phyloP scores from a whole-genome alignment of 805 yeast genomes.

The Lachancea sp. region DNA sequence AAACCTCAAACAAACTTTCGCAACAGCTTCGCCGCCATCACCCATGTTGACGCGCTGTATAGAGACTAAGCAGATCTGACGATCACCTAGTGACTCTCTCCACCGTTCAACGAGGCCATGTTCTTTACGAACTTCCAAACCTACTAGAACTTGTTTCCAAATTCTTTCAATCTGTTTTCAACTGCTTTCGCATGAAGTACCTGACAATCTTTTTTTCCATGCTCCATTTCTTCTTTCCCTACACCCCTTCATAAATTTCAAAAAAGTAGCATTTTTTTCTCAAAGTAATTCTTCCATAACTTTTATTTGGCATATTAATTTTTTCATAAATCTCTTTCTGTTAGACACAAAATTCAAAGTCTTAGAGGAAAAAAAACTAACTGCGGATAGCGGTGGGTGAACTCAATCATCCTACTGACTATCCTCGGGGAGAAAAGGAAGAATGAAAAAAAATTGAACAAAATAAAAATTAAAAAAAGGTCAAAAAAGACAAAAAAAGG shows the following conservation, averaged over 20 bases:
- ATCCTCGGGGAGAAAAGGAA: too few species aligned
- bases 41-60: slow-evolving; percentile 30
- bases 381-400: background rate
- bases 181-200: slow-evolving; percentile 29
- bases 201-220: slow-evolving; percentile 9
- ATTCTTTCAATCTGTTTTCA: slow-evolving; percentile 26
- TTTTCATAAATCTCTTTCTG: background rate
- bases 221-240: background rate
- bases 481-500: background rate
- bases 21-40: slow-evolving; percentile 10
- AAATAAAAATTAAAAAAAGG: too few species aligned
- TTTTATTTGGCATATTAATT: background rate
- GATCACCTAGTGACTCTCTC: slow-evolving; percentile 31
- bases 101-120: slow-evolving; percentile 32
- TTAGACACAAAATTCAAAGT: too few species aligned
- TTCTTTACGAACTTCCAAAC: slow-evolving; percentile 21
- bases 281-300: background rate
- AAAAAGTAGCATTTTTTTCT: slow-evolving; percentile 1
- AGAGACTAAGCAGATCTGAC: slow-evolving; percentile 28
- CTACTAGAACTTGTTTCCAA: slow-evolving; percentile 27
- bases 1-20: slow-evolving; percentile 5
- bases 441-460: background rate
- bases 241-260: background rate
- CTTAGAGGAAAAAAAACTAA: background rate
- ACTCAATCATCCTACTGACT: too few species aligned